Conservation (phyloP, 2,329 filamentous ascomycete genomes). For the Akanthomyces dipterigenus region DNA sequence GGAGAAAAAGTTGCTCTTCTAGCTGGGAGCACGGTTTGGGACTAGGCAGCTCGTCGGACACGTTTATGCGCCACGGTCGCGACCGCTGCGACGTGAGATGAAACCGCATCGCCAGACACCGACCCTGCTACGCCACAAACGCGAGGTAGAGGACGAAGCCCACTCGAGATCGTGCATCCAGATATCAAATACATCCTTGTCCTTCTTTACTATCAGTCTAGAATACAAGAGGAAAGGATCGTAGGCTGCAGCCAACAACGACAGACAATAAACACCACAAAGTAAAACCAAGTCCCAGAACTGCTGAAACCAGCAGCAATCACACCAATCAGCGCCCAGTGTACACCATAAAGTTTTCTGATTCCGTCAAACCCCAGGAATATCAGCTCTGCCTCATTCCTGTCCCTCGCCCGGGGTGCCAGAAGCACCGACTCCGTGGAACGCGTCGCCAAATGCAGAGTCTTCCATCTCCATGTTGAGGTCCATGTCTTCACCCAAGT, state of each 20-base stretch:
- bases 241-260: neutral
- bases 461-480: constrained; percentile 66
- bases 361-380: neutral
- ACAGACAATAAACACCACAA: neutral
- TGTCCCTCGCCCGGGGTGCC: constrained; percentile 8
- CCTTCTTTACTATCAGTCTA: neutral
- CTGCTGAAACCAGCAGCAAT: constrained; percentile 3
- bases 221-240: neutral
- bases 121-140: neutral
- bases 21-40: neutral
- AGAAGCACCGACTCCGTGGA: constrained; percentile 52
- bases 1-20: neutral
- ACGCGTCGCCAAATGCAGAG: constrained; percentile 77
- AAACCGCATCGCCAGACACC: neutral
- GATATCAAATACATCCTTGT: neutral
- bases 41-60: neutral
- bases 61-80: neutral
- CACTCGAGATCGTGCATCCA: neutral
- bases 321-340: constrained; percentile 9
- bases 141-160: neutral
- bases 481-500: constrained; percentile 50
- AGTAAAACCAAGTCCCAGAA: neutral
- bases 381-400: constrained; percentile 14
- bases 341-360: neutral
- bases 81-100: neutral